phyloP scores from a whole-genome alignment of 1,284 basidiomycete species.

The Ceratorhiza oryzae-sativae region DNA sequence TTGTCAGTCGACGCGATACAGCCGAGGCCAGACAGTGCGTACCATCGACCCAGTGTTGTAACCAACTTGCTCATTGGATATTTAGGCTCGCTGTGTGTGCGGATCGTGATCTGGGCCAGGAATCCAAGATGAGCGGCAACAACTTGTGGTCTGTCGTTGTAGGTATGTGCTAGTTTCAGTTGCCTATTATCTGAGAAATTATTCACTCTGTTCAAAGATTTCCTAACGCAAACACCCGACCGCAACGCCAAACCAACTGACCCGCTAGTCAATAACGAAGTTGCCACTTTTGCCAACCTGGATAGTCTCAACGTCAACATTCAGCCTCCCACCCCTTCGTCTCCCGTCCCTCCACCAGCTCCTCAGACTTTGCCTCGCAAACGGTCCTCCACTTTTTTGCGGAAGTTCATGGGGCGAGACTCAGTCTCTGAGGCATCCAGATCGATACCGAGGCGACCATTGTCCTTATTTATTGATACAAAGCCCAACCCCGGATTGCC shows the following conservation, averaged over 20 bases:
- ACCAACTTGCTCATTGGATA: neutral
- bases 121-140: conserved; percentile 62
- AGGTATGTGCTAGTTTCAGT: conserved; percentile 10
- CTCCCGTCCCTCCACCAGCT: neutral
- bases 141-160: conserved; percentile 71
- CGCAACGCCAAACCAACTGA: conserved; percentile 25
- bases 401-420: conserved; percentile 23
- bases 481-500: conserved; percentile 12
- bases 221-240: conserved; percentile 28
- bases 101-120: conserved; percentile 67
- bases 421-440: neutral
- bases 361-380: neutral
- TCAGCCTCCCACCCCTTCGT: conserved; percentile 21
- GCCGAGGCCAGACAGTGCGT: conserved; percentile 73
- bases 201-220: neutral
- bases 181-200: neutral
- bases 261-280: neutral
- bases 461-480: conserved; percentile 28
- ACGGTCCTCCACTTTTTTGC: conserved; percentile 18
- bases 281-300: neutral
- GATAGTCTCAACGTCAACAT: conserved; percentile 18
- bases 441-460: conserved; percentile 3
- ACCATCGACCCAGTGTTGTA: conserved; percentile 47
- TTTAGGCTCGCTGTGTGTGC: conserved; percentile 51
- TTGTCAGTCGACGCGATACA: conserved; percentile 78